Percentiles rank a stretch among this genome's conserved stretches.
Conservation (phyloP, 192 early-diverging fungal species). For the Backusella mclennaniae region DNA sequence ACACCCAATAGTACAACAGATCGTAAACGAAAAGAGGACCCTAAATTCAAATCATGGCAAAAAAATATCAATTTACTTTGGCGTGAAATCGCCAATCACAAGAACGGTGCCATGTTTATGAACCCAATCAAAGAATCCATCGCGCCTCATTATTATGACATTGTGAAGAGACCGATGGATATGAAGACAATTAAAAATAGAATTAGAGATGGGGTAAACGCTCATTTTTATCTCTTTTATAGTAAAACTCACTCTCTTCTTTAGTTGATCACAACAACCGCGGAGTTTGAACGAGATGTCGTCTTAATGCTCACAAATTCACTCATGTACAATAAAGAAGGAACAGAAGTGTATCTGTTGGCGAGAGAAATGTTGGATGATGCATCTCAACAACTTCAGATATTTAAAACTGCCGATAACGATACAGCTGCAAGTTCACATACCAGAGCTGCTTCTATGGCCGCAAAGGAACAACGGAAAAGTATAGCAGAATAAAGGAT, state of each 20-base stretch:
- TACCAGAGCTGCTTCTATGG: constrained; percentile 16
- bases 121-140: constrained; percentile 77
- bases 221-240: background rate
- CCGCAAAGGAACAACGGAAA: constrained; percentile 10
- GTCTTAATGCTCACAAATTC: constrained; percentile 88
- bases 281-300: constrained; percentile 89
- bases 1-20: constrained; percentile 2
- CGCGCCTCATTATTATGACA: constrained; percentile 72
- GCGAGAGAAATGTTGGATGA: constrained; percentile 76
- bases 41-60: constrained; percentile 72
- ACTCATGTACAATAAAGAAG: constrained; percentile 86
- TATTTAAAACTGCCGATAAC: constrained; percentile 46
- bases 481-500: constrained; percentile 5
- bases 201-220: constrained; percentile 77
- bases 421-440: constrained; percentile 28
- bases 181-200: constrained; percentile 83
- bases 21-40: constrained; percentile 41
- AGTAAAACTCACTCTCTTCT: background rate
- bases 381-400: constrained; percentile 68
- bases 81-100: constrained; percentile 85
- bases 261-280: constrained; percentile 75
- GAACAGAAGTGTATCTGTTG: constrained; percentile 85
- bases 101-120: constrained; percentile 81
- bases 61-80: constrained; percentile 77
- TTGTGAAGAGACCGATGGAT: constrained; percentile 85